Percentiles rank a stretch among this genome's conserved stretches.
Conservation (phyloP, 306 rosid genomes). For the Begonia peltatifolia region DNA sequence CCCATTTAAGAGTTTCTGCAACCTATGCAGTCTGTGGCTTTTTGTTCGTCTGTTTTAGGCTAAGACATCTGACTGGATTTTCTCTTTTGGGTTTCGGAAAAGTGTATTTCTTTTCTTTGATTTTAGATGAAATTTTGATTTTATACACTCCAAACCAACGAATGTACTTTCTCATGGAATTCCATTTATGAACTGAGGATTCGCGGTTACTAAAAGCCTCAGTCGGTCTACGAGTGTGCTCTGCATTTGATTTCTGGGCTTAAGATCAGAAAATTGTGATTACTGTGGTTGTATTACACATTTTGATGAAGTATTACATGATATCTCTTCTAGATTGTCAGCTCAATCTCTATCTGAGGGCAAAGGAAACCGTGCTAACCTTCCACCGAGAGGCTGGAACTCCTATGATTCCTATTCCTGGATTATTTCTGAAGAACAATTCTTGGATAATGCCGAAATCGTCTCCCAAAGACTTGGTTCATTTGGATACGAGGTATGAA, state of each 20-base stretch:
- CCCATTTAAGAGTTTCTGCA: too few species aligned
- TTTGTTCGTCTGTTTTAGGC: too few species aligned
- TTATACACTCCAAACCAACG: too few species aligned
- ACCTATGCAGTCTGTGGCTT: too few species aligned
- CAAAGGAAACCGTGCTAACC: conserved; percentile 24
- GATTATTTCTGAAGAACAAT: conserved; percentile 71
- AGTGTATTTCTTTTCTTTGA: too few species aligned
- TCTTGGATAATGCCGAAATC: conserved; percentile 43
- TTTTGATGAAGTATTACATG: neutral
- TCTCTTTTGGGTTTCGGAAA: too few species aligned
- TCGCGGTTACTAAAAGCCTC: too few species aligned
- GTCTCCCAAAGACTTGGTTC: conserved; percentile 36
- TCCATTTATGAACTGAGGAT: too few species aligned
- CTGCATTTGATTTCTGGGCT: neutral
- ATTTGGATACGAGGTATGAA: conserved; percentile 66
- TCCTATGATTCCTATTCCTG: conserved; percentile 91
- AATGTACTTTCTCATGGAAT: too few species aligned
- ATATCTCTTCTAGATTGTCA: conserved; percentile 33
- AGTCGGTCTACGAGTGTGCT: neutral
- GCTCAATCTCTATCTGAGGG: conserved; percentile 19
- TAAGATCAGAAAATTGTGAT: neutral
- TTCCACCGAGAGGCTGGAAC: conserved; percentile 98
- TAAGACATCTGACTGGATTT: too few species aligned
- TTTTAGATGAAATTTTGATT: too few species aligned
- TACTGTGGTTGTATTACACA: neutral